phyloP scores from a whole-genome alignment of 306 rosid genomes.

The Lathyrus aphaca region DNA sequence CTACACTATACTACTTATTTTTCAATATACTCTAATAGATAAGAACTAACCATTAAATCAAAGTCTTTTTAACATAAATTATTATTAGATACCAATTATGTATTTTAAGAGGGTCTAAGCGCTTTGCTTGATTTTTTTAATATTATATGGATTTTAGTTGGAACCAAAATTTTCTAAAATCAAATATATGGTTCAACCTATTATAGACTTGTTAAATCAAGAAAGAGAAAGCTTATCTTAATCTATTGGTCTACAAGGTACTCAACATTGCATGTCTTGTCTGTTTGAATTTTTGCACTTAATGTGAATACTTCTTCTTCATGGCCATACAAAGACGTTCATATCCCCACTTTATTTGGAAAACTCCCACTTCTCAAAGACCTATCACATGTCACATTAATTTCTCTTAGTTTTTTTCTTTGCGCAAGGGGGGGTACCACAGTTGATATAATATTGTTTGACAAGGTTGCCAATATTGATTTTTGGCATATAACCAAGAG shows the following conservation, averaged over 20 bases:
- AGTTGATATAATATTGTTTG: not conserved
- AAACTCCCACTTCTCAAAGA: not conserved
- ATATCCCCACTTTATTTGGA: not conserved
- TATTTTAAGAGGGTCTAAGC: too few relatives aligned
- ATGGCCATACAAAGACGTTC: not conserved
- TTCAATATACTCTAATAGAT: too few relatives aligned
- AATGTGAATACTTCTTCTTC: not conserved
- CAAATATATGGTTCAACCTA: too few relatives aligned
- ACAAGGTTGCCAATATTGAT: not conserved
- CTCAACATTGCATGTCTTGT: not conserved
- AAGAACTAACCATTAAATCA: too few relatives aligned
- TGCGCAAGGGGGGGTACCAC: not conserved
- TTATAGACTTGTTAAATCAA: too few relatives aligned
- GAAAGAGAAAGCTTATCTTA: too few relatives aligned
- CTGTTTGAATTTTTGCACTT: not conserved
- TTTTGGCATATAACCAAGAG: not conserved
- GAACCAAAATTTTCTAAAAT: too few relatives aligned
- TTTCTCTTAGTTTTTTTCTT: not conserved
- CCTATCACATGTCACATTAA: not conserved
- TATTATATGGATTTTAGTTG: too few relatives aligned
- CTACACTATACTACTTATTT: too few relatives aligned
- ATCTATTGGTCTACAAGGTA: not conserved
- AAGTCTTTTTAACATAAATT: too few relatives aligned
- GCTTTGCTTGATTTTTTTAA: too few relatives aligned
- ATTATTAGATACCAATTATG: too few relatives aligned